phyloP scores from a whole-genome alignment of 2,329 filamentous ascomycete genomes.

The Colletotrichum somersetense region DNA sequence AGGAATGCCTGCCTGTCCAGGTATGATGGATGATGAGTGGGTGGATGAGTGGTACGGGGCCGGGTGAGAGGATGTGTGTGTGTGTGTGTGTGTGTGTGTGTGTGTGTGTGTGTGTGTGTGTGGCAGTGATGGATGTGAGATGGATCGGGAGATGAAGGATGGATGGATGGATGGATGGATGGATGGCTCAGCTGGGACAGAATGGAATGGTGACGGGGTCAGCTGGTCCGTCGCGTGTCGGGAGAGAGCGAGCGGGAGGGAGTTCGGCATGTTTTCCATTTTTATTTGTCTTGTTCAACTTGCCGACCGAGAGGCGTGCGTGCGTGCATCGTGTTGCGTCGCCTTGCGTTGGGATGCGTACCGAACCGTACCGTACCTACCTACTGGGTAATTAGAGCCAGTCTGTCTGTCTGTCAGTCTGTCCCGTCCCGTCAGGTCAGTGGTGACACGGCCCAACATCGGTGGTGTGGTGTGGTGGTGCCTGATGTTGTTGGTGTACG shows the following conservation, averaged over 20 bases:
- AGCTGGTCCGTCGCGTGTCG: constrained; percentile 17
- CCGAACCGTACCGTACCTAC: no score
- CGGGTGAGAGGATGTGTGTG: neutral
- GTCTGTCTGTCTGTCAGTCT: neutral
- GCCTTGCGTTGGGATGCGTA: no score
- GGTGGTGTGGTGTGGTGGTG: neutral
- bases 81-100: neutral
- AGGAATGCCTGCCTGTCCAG: no score
- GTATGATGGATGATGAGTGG: neutral
- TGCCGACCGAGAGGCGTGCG: neutral
- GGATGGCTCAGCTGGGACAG: constrained; percentile 13
- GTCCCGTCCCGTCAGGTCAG: neutral
- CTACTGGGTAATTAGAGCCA: no score
- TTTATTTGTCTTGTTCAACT: neutral
- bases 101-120: neutral
- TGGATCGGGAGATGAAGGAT: neutral
- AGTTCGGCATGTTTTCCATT: neutral
- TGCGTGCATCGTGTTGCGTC: neutral
- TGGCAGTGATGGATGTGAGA: neutral
- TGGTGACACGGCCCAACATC: constrained; percentile 14
- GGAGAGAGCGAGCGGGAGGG: no score
- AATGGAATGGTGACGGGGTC: constrained; percentile 26
- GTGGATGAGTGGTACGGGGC: neutral
- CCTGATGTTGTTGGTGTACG: neutral
- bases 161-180: neutral